Percentiles rank a stretch among this genome's conserved stretches.
Evolutionary conservation across 176 grass and related monocot genomes (phyloP).

Genomic region (Zea luxurians): DNA sequence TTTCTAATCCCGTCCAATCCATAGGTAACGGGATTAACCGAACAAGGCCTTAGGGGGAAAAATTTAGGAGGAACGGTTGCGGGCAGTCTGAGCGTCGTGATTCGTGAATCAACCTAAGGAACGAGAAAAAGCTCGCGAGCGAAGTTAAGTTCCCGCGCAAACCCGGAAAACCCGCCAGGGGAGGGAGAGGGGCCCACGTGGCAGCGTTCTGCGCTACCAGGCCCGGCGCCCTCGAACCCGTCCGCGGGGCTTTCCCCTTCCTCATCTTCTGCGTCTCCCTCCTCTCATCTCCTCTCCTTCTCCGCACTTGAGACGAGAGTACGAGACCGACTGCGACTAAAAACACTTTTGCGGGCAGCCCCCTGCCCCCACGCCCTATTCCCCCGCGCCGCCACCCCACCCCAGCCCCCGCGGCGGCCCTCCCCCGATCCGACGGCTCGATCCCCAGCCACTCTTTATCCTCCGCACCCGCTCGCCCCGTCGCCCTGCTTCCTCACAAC

Average conservation of each 20-base stretch:
- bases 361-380: constrained; percentile 30
- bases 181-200: neutral
- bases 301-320: neutral
- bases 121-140: neutral
- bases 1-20: no score
- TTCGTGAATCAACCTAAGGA: neutral
- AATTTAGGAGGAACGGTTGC: no score
- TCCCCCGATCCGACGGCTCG: constrained; percentile 41
- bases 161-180: constrained; percentile 29
- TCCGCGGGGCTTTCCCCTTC: constrained; percentile 33
- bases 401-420: neutral
- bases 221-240: constrained; percentile 10
- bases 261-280: neutral
- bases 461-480: neutral
- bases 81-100: no score
- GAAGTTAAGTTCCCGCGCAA: constrained; percentile 44
- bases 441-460: constrained; percentile 28
- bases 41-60: no score
- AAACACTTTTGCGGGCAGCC: constrained; percentile 32
- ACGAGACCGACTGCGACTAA: neutral
- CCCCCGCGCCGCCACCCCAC: constrained; percentile 10
- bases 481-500: constrained; percentile 6
- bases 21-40: no score
- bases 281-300: constrained; percentile 9
- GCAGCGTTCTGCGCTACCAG: neutral